Evolutionary conservation across 2,329 filamentous ascomycete species (phyloP).

Genomic region (Ascochyta koolunga): DNA sequence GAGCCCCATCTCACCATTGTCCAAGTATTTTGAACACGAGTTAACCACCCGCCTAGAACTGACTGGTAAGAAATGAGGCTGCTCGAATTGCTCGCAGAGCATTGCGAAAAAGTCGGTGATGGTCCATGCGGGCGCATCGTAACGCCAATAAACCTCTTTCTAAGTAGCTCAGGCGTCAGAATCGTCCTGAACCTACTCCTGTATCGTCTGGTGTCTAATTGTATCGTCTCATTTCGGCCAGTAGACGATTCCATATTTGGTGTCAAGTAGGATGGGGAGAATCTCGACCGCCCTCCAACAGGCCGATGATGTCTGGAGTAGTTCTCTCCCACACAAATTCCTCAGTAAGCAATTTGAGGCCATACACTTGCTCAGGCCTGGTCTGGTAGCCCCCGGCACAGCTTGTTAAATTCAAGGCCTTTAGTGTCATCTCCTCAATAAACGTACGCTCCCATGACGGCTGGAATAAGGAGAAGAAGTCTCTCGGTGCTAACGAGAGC

Average conservation of each 20-base stretch:
- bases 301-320: too few species aligned
- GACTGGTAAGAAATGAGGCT: neutral
- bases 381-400: too few species aligned
- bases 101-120: constrained; percentile 17
- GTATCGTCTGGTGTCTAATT: neutral
- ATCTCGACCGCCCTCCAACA: too few species aligned
- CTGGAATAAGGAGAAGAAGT: too few species aligned
- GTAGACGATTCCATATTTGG: constrained; percentile 1
- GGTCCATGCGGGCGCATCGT: constrained; percentile 8
- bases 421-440: too few species aligned
- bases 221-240: constrained; percentile 9
- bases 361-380: too few species aligned
- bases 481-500: too few species aligned
- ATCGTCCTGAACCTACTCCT: constrained; percentile 5
- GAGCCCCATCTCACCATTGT: neutral
- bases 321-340: too few species aligned
- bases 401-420: too few species aligned
- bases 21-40: neutral
- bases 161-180: constrained; percentile 1
- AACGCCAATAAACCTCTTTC: constrained; percentile 13
- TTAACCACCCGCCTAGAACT: neutral
- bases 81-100: neutral
- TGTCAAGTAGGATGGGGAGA: too few species aligned
- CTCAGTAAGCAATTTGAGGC: too few species aligned
- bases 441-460: too few species aligned